Percentiles rank a stretch among this genome's conserved stretches.
phyloP scores from a whole-genome alignment of 1,139 yeast genomes.

The Suhomyces taliae region DNA sequence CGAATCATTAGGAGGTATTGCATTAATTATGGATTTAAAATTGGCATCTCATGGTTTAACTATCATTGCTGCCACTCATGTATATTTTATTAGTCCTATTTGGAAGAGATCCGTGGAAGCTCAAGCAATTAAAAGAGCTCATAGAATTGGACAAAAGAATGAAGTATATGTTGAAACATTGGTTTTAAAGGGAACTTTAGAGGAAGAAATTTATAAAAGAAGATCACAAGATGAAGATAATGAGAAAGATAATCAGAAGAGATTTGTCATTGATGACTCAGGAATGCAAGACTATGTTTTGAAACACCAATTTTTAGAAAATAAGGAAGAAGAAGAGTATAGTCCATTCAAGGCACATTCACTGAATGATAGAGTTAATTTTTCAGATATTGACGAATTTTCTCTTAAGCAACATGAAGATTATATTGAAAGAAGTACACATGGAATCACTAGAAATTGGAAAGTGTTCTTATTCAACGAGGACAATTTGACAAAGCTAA shows the following conservation, averaged over 20 bases:
- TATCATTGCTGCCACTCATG: constrained; percentile 65
- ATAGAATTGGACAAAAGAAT: constrained; percentile 63
- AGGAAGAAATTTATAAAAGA: constrained; percentile 59
- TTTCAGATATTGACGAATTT: constrained; percentile 17
- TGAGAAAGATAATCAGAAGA: constrained; percentile 20
- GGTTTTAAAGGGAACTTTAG: constrained; percentile 59
- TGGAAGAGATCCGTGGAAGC: constrained; percentile 72
- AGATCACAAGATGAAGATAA: constrained; percentile 16
- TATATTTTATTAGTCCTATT: constrained; percentile 67
- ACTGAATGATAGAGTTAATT: constrained; percentile 2
- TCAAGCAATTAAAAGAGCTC: constrained; percentile 73
- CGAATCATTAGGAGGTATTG: constrained; percentile 43
- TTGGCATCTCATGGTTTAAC: constrained; percentile 73
- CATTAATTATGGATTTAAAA: constrained; percentile 64
- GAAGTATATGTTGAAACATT: constrained; percentile 66
- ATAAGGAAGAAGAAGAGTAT: constrained; percentile 28
- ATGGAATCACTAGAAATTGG: constrained; percentile 34
- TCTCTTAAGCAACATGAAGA: constrained; percentile 25
- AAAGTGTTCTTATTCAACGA: constrained; percentile 44
- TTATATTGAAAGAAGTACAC: neutral
- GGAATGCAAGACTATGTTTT: constrained; percentile 59
- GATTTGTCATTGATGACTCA: constrained; percentile 52
- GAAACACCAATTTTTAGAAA: constrained; percentile 46
- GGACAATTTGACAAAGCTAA: constrained; percentile 39
- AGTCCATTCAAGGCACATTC: constrained; percentile 28